A percentile compares a stretch with the other conserved stretches of the same genome.
Evolutionary conservation across 2,329 filamentous ascomycete genomes (phyloP).

Genomic region (Bipolaris cookei): DNA sequence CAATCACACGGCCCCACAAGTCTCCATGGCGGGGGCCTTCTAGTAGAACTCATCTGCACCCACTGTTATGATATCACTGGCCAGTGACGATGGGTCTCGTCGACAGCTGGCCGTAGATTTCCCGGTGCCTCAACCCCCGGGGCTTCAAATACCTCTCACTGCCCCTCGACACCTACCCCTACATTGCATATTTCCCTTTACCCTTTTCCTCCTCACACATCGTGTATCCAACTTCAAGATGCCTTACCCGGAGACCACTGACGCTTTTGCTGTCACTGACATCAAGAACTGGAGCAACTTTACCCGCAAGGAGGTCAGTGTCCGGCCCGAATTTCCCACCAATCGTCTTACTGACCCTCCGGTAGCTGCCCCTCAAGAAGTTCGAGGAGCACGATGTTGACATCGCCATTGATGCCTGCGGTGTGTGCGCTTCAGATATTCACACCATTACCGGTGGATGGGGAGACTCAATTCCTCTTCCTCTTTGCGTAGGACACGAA

Average conservation of each 20-base stretch:
- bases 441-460: slow-evolving; percentile 64
- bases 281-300: slow-evolving; percentile 68
- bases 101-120: slow-evolving; percentile 22
- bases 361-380: slow-evolving; percentile 78
- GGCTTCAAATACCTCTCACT: slow-evolving; percentile 35
- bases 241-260: slow-evolving; percentile 60
- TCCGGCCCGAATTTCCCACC: not conserved
- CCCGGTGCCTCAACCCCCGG: slow-evolving; percentile 14
- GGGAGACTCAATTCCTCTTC: slow-evolving; percentile 66
- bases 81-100: slow-evolving; percentile 36
- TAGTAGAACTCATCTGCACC: slow-evolving; percentile 23
- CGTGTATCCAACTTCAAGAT: slow-evolving; percentile 43
- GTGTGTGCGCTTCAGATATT: slow-evolving; percentile 58
- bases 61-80: slow-evolving; percentile 45
- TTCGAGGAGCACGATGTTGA: slow-evolving; percentile 89
- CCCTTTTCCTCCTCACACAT: slow-evolving; percentile 11
- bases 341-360: slow-evolving; percentile 17
- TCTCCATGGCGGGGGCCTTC: slow-evolving; percentile 11
- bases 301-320: slow-evolving; percentile 61
- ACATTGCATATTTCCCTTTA: slow-evolving; percentile 11
- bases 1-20: slow-evolving; percentile 6
- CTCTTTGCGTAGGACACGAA: slow-evolving; percentile 72
- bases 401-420: slow-evolving; percentile 74
- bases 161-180: slow-evolving; percentile 34
- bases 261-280: slow-evolving; percentile 57